phyloP scores from a whole-genome alignment of 2,329 filamentous ascomycete species.

The Apiospora saccharicola region DNA sequence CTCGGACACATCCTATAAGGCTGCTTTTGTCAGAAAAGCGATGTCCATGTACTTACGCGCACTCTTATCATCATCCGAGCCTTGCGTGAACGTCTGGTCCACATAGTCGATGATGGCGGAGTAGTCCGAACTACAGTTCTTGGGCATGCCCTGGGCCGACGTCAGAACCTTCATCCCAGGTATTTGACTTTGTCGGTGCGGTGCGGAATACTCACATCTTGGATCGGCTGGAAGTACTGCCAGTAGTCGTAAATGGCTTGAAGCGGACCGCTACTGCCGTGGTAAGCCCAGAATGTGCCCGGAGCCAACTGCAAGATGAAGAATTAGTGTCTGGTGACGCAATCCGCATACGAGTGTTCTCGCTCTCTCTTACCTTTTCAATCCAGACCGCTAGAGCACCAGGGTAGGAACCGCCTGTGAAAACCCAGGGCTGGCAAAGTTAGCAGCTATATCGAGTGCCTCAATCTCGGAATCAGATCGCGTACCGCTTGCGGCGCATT shows the following conservation, averaged over 20 bases:
- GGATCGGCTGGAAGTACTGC: constrained; percentile 65
- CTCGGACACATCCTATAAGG: no score
- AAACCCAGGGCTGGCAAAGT: constrained; percentile 58
- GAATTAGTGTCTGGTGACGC: no score
- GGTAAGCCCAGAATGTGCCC: constrained; percentile 67
- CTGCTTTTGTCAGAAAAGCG: no score
- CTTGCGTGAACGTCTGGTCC: constrained; percentile 55
- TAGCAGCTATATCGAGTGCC: neutral
- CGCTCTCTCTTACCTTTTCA: no score
- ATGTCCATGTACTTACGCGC: constrained; percentile 28
- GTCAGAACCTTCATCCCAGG: no score
- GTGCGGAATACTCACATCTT: no score
- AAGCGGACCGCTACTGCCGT: constrained; percentile 62
- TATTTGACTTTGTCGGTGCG: no score
- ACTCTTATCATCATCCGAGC: constrained; percentile 49
- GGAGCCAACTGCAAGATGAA: no score
- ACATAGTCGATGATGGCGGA: constrained; percentile 60
- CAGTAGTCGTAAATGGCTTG: constrained; percentile 64
- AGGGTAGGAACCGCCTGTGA: constrained; percentile 63
- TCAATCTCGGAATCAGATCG: constrained; percentile 12
- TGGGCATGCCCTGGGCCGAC: no score
- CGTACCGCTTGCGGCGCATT: constrained; percentile 56
- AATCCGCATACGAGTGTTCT: no score
- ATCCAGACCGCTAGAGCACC: constrained; percentile 65
- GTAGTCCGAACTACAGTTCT: constrained; percentile 64